A percentile compares a stretch with the other conserved stretches of the same genome.
Evolutionary conservation across 257 asterid genomes (phyloP).

Genomic region (Paraleonurus japonicus): DNA sequence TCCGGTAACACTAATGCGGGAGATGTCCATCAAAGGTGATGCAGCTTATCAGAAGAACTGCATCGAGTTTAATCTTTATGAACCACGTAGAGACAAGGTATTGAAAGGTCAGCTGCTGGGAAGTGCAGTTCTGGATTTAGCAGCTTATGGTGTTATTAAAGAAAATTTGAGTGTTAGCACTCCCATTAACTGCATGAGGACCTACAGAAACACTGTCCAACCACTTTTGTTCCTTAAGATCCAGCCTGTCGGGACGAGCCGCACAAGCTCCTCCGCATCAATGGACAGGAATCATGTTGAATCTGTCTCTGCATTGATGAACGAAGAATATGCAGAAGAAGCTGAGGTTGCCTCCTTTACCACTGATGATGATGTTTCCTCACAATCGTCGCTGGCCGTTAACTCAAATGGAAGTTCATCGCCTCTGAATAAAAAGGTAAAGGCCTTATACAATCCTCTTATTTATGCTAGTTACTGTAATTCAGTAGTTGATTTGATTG

Average conservation of each 20-base stretch:
- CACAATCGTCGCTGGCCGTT: conserved; percentile 52
- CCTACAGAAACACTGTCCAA: conserved; percentile 67
- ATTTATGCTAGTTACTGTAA: neutral
- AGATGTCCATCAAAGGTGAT: conserved; percentile 35
- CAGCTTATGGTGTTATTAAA: conserved; percentile 55
- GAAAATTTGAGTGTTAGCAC: conserved; percentile 44
- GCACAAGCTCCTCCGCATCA: too few species aligned
- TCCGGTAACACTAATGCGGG: conserved; percentile 39
- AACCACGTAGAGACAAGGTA: conserved; percentile 62
- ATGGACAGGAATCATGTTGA: conserved; percentile 45
- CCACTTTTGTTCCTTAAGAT: conserved; percentile 62
- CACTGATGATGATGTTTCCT: conserved; percentile 69
- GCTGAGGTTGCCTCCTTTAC: conserved; percentile 57
- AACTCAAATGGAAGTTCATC: conserved; percentile 56
- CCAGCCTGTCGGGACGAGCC: conserved; percentile 44
- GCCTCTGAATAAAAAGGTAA: conserved; percentile 52
- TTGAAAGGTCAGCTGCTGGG: conserved; percentile 73
- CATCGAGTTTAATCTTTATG: conserved; percentile 68
- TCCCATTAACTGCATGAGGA: conserved; percentile 66
- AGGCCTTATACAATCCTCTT: neutral
- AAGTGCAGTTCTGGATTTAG: conserved; percentile 67
- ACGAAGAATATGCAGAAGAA: conserved; percentile 77
- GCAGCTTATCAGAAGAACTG: conserved; percentile 62
- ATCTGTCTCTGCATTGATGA: conserved; percentile 59
- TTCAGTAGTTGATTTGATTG: conserved; percentile 13